Evolutionary conservation across 176 grass and related monocot genomes (phyloP), one percentile per base, ranked within the genome.

Genomic region (Zea mays): DNA sequence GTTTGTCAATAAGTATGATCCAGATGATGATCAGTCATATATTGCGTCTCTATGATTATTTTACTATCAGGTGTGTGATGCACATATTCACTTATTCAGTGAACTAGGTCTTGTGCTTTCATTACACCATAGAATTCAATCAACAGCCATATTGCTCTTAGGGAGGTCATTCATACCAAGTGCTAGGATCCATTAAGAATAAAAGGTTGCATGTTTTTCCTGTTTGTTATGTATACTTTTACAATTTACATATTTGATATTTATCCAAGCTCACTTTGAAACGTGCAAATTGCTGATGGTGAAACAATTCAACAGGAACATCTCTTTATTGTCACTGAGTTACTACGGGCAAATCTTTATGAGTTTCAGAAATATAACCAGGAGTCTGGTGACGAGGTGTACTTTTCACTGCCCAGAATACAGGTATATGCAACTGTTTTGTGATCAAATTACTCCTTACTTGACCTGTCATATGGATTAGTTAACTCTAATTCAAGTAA

Each of bases 281-380:
- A 17, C 4, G 55, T 64, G 39, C 34, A 49, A 69, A 60, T 17
- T 85, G 39, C 65, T 88, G 72, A 84, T 11, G 11, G 19, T 73
- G 19, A 46, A 84, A 81, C 64, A 56, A 76, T 71, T 71, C 38
- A 34, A 74, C 87, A 98, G 96, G 96, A 98, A 81, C 96, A 98
- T 75, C 89, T 98, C 83, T 98, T 98, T 81, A 98, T 98, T 78
- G 96, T 98, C 59, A 98, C 96, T 56, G 96, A 98, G 80, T 71
- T 98, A 76, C 73, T 98, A 57, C 87, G 90, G 19, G 96, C 87
- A 7, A 98, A 98, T 84, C 86, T 98, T 16, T 98, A 92, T 76
- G 96, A 98, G 81, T 98, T 92, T 85, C 96, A 98, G 48, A 95
- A 98, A 87, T 98, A 98, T 62, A 98, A 94, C 70, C 92, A 92